A percentile compares a stretch with the other conserved stretches of the same genome.
phyloP scores from a whole-genome alignment of 495 filamentous ascomycete species.

The Cercophora scortea region DNA sequence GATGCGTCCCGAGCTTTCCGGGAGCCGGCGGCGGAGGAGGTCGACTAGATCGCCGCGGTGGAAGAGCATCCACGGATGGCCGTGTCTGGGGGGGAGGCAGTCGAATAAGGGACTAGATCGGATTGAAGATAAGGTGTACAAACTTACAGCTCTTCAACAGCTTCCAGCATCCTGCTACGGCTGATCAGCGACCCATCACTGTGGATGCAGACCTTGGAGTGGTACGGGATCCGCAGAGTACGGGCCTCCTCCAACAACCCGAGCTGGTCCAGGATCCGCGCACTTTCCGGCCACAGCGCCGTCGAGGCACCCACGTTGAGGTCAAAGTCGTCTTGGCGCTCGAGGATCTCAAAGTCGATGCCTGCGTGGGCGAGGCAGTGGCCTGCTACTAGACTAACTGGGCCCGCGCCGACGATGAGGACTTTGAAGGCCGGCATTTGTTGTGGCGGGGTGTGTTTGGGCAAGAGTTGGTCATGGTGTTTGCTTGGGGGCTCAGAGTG shows the following conservation, averaged over 20 bases:
- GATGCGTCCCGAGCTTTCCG: background rate
- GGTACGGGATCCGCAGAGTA: background rate
- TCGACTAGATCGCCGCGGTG: conserved; percentile 2
- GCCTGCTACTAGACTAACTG: conserved; percentile 38
- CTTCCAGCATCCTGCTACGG: conserved; percentile 10
- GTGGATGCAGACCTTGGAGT: background rate
- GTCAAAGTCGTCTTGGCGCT: conserved; percentile 23
- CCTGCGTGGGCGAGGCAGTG: conserved; percentile 28
- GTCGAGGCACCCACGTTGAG: conserved; percentile 26
- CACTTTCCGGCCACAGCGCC: conserved; percentile 23
- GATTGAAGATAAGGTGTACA: too few relatives aligned
- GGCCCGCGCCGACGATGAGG: conserved; percentile 3
- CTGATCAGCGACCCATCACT: background rate
- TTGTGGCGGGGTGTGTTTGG: too few relatives aligned
- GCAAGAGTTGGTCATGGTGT: too few relatives aligned
- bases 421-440: background rate
- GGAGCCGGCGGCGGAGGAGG: background rate
- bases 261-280: conserved; percentile 40
- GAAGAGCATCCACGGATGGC: conserved; percentile 1
- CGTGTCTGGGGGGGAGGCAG: background rate
- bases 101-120: too few relatives aligned
- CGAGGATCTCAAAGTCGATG: conserved; percentile 43
- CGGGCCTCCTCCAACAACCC: conserved; percentile 11
- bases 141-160: conserved; percentile 21
- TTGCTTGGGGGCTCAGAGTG: too few relatives aligned